phyloP scores from a whole-genome alignment of 2,329 filamentous ascomycete genomes.

The Aulographum hederae region DNA sequence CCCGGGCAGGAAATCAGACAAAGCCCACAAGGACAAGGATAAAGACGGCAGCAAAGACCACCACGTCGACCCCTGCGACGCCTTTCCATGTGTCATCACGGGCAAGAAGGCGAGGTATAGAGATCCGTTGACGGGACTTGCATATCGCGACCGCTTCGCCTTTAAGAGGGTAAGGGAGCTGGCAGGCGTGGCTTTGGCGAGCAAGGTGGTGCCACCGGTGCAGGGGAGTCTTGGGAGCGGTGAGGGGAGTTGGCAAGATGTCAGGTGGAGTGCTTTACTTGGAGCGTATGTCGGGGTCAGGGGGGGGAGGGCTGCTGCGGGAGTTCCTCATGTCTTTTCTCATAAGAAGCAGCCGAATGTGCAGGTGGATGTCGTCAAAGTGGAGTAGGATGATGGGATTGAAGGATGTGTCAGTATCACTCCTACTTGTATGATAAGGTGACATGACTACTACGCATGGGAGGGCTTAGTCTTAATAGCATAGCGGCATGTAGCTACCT shows the following conservation, averaged over 20 bases:
- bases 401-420: too few relatives aligned
- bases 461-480: too few relatives aligned
- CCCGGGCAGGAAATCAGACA: background rate
- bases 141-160: conserved; percentile 61
- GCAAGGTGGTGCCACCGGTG: too few relatives aligned
- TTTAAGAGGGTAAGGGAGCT: conserved; percentile 70
- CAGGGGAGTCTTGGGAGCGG: too few relatives aligned
- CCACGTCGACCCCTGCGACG: conserved; percentile 29
- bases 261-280: conserved; percentile 64
- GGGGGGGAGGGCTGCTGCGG: conserved; percentile 35
- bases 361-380: background rate
- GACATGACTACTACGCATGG: too few relatives aligned
- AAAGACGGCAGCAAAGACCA: conserved; percentile 25
- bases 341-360: conserved; percentile 2
- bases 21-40: background rate
- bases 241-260: too few relatives aligned
- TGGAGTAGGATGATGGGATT: background rate
- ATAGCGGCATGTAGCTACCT: too few relatives aligned
- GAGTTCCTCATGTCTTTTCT: conserved; percentile 62
- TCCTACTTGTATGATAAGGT: too few relatives aligned
- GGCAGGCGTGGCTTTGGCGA: too few relatives aligned
- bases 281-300: conserved; percentile 52
- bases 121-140: conserved; percentile 68
- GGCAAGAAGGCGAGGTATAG: conserved; percentile 64
- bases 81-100: conserved; percentile 57